Percentiles rank a stretch among this genome's conserved stretches.
Evolutionary conservation across 108 stramenopile genomes (phyloP).

Genomic region (Nitzschia inconspicua): DNA sequence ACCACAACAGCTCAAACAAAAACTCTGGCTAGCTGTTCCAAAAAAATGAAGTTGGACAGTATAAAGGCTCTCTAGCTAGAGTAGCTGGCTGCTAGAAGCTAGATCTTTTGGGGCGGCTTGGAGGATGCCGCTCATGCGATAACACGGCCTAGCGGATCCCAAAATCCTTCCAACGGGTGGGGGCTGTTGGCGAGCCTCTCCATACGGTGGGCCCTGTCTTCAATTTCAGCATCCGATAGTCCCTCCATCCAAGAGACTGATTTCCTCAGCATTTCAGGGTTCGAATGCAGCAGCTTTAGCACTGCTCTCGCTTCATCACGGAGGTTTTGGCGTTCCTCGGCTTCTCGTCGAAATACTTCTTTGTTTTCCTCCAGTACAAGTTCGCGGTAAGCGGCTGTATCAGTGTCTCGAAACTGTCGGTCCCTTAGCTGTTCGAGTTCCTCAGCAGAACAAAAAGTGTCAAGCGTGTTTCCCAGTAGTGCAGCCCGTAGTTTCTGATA

Average conservation of each 20-base stretch:
- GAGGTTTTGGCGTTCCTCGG: conserved; percentile 21
- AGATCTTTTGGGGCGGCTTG: no score
- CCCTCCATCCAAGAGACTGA: conserved; percentile 21
- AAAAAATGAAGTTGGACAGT: no score
- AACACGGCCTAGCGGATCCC: conserved; percentile 39
- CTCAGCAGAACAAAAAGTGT: conserved; percentile 10
- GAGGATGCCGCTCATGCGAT: no score
- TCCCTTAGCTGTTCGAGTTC: conserved; percentile 19
- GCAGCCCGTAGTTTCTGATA: conserved; percentile 8
- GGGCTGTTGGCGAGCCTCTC: conserved; percentile 26
- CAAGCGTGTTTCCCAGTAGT: not conserved
- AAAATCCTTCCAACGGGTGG: conserved; percentile 38
- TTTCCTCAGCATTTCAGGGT: conserved; percentile 7
- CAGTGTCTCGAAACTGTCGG: conserved; percentile 23
- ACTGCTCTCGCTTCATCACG: conserved; percentile 16
- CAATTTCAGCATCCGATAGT: conserved; percentile 28
- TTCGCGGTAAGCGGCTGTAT: conserved; percentile 22
- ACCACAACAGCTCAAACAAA: no score
- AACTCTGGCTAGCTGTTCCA: no score
- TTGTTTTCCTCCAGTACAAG: conserved; percentile 17
- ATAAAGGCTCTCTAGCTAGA: no score
- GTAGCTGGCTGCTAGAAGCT: no score
- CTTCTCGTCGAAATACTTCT: conserved; percentile 26
- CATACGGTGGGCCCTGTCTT: conserved; percentile 13
- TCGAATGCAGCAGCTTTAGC: not conserved